Evolutionary conservation across 176 grass and related monocot genomes (phyloP), one percentile per base, ranked within the genome.

Genomic region (Eragrostis nindensis): DNA sequence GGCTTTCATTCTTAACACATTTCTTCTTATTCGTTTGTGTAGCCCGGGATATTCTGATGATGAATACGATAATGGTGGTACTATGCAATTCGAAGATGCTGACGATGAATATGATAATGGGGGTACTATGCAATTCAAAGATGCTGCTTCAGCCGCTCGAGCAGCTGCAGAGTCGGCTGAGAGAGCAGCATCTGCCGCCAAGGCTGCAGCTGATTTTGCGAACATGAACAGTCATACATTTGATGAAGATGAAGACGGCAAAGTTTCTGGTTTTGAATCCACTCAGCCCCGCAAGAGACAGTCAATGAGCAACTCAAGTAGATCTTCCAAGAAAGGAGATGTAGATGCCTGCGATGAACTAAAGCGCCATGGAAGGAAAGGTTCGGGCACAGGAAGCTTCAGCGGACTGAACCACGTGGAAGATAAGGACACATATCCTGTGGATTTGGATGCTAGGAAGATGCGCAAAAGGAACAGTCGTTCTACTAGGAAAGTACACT

Each of bases 161-260:
- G 92, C 92, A 38, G 92, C 92, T 76, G 90, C 96, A 22, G 76
- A 95, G 49, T 95, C 85, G 62, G 96, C 96, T 6, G 88, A 84
- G 69, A 89, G 87, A 86, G 96, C 92, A 82, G 82, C 89, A 47
- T 77, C 74, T 80, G 92, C 90, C 81, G 96, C 92, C 75, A 92
- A 86, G 80, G 87, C 88, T 76, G 96, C 92, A 60, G 92, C 88
- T 74, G 76, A 80, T 40, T 73, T 93, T 80, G 87, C 73, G 42
- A 90, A 90, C 39, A 73, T 82, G 73, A 89, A 87, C 56, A 72
- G 18, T 36, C 49, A 79, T 85, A 15, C 73, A 49, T 72, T 64
- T 62, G 81, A 87, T 73, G 69, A 77, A n/a, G 44, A 26, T 2
- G 56, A 50, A 17, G 41, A 52, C 17, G 15, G 15, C 13, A 54